Evolutionary conservation across 257 asterid genomes (phyloP).

Genomic region (Solanum neorickii): DNA sequence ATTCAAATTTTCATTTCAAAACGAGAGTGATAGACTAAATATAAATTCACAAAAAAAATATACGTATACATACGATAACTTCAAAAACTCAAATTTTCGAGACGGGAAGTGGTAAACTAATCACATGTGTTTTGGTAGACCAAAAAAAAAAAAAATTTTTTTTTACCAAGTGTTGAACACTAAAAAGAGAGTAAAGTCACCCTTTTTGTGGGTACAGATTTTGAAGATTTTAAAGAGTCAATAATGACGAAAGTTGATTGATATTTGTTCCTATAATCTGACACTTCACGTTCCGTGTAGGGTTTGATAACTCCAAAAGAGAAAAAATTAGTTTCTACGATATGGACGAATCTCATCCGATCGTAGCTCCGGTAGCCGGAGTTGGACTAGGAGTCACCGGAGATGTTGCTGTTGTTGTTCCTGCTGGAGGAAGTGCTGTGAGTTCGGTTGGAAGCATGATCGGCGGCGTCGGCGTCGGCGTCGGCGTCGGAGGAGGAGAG

Average conservation of each 20-base stretch:
- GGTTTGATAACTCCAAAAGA: neutral
- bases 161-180: neutral
- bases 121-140: neutral
- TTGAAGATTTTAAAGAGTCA: neutral
- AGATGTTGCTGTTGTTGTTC: conserved; percentile 6
- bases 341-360: conserved; percentile 11
- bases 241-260: neutral
- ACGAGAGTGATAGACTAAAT: no score
- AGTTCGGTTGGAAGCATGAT: neutral
- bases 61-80: no score
- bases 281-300: neutral
- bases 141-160: no score
- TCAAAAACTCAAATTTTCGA: neutral
- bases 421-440: neutral
- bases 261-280: neutral
- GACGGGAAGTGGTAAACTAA: neutral
- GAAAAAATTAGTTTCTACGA: neutral
- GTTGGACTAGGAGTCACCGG: neutral
- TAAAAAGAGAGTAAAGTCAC: neutral
- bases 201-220: neutral
- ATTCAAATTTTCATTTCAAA: no score
- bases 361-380: conserved; percentile 11
- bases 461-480: neutral
- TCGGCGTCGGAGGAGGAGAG: conserved; percentile 13
- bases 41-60: no score